Conservation (phyloP, 202 grass and related monocot genomes). For the Panicum virgatum region DNA sequence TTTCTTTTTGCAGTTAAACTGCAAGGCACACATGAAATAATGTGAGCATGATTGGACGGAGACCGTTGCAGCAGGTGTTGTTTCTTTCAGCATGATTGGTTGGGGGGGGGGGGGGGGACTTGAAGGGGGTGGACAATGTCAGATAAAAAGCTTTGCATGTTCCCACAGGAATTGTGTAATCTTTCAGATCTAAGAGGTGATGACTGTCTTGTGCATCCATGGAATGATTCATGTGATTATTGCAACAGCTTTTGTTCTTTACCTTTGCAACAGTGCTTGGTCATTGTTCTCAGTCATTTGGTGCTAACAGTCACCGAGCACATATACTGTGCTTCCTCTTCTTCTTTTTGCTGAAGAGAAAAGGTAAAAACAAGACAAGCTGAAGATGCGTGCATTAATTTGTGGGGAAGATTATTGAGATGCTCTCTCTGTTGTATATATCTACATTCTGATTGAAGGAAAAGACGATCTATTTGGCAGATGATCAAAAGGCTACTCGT, state of each 20-base stretch:
- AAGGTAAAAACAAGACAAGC: neutral
- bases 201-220: slow-evolving; percentile 20
- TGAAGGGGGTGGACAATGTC: slow-evolving; percentile 45
- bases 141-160: slow-evolving; percentile 31
- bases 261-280: slow-evolving; percentile 18
- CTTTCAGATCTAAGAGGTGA: slow-evolving; percentile 34
- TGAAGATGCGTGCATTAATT: slow-evolving; percentile 22
- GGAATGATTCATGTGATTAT: slow-evolving; percentile 46
- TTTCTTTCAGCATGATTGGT: slow-evolving; percentile 61
- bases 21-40: slow-evolving; percentile 58
- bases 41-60: slow-evolving; percentile 47
- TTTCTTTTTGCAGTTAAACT: slow-evolving; percentile 26
- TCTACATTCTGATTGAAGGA: slow-evolving; percentile 30
- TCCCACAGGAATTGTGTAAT: slow-evolving; percentile 36
- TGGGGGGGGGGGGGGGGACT: slow-evolving; percentile 63
- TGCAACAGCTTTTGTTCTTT: slow-evolving; percentile 47
- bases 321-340: neutral
- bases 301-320: neutral
- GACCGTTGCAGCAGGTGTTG: slow-evolving; percentile 54
- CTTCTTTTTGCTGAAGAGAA: neutral
- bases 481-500: slow-evolving; percentile 26
- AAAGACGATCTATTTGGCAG: slow-evolving; percentile 33
- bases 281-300: slow-evolving; percentile 26
- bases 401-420: slow-evolving; percentile 14
- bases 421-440: slow-evolving; percentile 27